Evolutionary conservation across 2,329 filamentous ascomycete genomes (phyloP).

Genomic region (Calonectria fujianensis): DNA sequence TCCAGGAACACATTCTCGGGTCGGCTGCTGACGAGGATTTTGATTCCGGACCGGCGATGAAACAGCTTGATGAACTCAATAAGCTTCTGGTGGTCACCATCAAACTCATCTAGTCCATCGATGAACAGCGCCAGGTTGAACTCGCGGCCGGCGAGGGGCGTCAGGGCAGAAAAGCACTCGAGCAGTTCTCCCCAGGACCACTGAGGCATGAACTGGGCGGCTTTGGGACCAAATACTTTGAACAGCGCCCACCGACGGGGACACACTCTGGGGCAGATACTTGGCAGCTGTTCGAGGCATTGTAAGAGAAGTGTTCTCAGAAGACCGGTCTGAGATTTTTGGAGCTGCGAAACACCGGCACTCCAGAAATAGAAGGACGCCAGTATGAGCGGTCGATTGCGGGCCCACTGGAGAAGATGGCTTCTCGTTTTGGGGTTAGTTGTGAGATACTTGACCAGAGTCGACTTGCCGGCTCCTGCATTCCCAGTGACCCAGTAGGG

Average conservation of each 20-base stretch:
- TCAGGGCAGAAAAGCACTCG: constrained; percentile 11
- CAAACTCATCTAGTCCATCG: constrained; percentile 34
- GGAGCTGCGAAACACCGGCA: constrained; percentile 17
- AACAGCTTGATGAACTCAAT: constrained; percentile 18
- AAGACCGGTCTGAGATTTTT: constrained; percentile 26
- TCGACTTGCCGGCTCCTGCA: constrained; percentile 34
- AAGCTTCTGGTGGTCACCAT: constrained; percentile 10
- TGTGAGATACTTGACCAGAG: constrained; percentile 23
- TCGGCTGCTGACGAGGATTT: constrained; percentile 28
- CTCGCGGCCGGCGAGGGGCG: not conserved
- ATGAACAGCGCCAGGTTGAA: constrained; percentile 22
- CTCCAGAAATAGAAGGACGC: constrained; percentile 46
- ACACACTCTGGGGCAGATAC: not conserved
- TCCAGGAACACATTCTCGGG: constrained; percentile 22
- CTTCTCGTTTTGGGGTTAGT: not conserved
- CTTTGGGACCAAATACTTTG: constrained; percentile 13
- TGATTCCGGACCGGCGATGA: not conserved
- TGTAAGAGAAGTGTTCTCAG: constrained; percentile 30
- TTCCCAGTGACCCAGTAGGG: constrained; percentile 46
- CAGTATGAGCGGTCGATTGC: not conserved
- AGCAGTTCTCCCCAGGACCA: constrained; percentile 33
- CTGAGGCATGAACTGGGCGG: not conserved
- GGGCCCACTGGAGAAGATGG: constrained; percentile 26
- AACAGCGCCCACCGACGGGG: constrained; percentile 5
- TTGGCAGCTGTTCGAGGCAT: constrained; percentile 16